A percentile compares a stretch with the other conserved stretches of the same genome.
Conservation (phyloP, 208 protist genomes). For the Acanthamoeba castellanii region DNA sequence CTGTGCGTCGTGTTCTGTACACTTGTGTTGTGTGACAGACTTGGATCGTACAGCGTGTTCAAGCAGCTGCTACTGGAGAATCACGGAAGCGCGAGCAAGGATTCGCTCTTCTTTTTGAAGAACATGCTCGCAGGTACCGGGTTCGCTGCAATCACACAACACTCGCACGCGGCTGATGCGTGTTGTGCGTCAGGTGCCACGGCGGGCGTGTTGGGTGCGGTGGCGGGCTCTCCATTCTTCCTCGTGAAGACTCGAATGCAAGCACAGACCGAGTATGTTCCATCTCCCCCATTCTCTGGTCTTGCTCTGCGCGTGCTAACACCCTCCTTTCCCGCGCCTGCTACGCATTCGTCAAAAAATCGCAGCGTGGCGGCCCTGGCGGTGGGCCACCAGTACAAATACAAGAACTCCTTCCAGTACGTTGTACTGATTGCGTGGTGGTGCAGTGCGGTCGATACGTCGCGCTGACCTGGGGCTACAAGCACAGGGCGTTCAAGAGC, state of each 20-base stretch:
- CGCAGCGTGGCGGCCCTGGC: constrained; percentile 4
- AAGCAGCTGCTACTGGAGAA: constrained; percentile 17
- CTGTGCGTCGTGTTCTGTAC: no score
- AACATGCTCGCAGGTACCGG: constrained; percentile 29
- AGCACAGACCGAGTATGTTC: constrained; percentile 37
- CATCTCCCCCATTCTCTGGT: background rate
- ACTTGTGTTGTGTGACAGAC: background rate
- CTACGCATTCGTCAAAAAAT: background rate
- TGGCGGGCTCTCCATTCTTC: constrained; percentile 77
- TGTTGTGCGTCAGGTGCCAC: constrained; percentile 51
- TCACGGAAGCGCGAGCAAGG: no score
- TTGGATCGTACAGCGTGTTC: constrained; percentile 48
- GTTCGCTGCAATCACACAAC: background rate
- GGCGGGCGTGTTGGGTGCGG: constrained; percentile 71
- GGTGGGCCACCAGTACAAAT: constrained; percentile 71
- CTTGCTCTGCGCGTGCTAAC: background rate
- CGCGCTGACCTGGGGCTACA: background rate
- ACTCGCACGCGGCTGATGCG: background rate
- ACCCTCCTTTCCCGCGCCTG: no score
- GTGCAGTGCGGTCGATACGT: no score
- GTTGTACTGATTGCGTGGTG: background rate
- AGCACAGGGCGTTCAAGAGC: constrained; percentile 24
- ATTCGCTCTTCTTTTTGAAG: constrained; percentile 38
- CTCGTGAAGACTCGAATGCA: constrained; percentile 78
- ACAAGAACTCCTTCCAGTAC: constrained; percentile 67